Evolutionary conservation across 1,284 basidiomycete species (phyloP).

Genomic region (Austroboletus novae-zelandiae): DNA sequence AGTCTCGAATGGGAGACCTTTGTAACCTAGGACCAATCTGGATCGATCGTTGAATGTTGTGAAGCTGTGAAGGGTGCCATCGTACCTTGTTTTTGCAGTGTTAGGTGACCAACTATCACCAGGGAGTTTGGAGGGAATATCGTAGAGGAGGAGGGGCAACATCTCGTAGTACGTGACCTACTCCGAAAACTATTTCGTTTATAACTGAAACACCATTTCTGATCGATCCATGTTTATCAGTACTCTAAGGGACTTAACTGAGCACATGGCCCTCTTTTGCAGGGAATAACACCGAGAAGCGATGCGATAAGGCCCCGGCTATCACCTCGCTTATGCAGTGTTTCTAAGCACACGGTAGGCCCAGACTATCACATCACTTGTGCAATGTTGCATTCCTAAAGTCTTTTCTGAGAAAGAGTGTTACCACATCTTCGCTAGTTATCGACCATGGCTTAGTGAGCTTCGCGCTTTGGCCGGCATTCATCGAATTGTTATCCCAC

Average conservation of each 20-base stretch:
- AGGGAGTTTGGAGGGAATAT: conserved; percentile 15
- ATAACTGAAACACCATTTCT: neutral
- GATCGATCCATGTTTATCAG: no score
- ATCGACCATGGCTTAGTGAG: conserved; percentile 19
- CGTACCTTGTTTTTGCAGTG: conserved; percentile 22
- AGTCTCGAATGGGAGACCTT: conserved; percentile 31
- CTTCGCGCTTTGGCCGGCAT: conserved; percentile 25
- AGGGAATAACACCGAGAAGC: no score
- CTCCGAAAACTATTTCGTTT: neutral
- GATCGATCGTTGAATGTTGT: neutral
- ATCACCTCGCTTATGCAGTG: no score
- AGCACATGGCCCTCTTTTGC: no score
- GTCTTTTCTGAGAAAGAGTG: conserved; percentile 16
- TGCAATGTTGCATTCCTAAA: no score
- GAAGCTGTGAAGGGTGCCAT: no score
- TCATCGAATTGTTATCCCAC: conserved; percentile 9
- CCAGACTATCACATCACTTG: no score
- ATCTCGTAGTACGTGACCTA: conserved; percentile 5
- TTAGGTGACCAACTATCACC: conserved; percentile 23
- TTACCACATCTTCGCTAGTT: conserved; percentile 12
- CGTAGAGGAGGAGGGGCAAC: conserved; percentile 16
- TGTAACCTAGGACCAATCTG: conserved; percentile 29
- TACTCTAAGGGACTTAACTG: no score
- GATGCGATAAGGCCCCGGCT: no score
- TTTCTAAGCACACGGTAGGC: no score